Evolutionary conservation across 129 eudicot species (phyloP).

Genomic region (Deinandra increscens): DNA sequence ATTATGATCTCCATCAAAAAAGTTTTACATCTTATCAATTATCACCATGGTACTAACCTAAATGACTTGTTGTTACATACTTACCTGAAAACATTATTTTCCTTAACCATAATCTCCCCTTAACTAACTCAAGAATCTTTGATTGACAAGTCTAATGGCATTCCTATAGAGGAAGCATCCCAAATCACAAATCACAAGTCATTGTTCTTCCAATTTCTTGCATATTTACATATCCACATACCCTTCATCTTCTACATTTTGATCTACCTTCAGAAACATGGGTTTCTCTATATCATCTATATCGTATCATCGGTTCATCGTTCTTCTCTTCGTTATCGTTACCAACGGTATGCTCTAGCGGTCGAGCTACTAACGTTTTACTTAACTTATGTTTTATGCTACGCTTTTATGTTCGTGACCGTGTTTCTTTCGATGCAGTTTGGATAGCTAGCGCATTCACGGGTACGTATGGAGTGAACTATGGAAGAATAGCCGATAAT

Average conservation of each 20-base stretch:
- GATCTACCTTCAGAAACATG: slow-evolving; percentile 36
- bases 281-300: slow-evolving; percentile 27
- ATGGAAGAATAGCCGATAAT: slow-evolving; percentile 88
- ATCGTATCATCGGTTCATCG: slow-evolving; percentile 27
- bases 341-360: slow-evolving; percentile 49
- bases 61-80: no score
- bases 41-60: no score
- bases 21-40: no score
- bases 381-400: background rate
- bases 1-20: no score
- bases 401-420: background rate
- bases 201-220: slow-evolving; percentile 14
- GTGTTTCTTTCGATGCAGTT: slow-evolving; percentile 26
- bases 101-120: background rate
- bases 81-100: background rate
- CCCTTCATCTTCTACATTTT: slow-evolving; percentile 24
- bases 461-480: slow-evolving; percentile 88
- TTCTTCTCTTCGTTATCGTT: slow-evolving; percentile 32
- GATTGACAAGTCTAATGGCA: slow-evolving; percentile 32
- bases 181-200: slow-evolving; percentile 42
- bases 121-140: slow-evolving; percentile 48
- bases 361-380: background rate
- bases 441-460: slow-evolving; percentile 50
- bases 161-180: slow-evolving; percentile 47
- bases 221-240: slow-evolving; percentile 25